Percentiles rank a stretch among this genome's conserved stretches.
Conservation (phyloP, 768 basidiomycete species). For the Leccinum subtestaceum region DNA sequence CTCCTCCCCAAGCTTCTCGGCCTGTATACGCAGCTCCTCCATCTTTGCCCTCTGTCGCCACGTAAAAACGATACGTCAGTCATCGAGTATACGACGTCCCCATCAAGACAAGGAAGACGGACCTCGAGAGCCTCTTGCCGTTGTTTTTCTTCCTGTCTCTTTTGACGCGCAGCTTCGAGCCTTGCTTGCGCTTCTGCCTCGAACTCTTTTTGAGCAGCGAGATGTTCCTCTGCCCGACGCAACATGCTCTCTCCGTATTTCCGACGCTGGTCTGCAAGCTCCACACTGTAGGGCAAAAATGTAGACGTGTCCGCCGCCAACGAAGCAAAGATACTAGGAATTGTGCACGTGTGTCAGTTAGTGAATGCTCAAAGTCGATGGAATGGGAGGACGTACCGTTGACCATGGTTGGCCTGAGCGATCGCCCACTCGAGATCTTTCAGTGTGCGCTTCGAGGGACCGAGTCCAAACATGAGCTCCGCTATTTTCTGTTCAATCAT, state of each 20-base stretch:
- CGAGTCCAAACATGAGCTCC: conserved; percentile 78
- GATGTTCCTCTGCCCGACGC: conserved; percentile 29
- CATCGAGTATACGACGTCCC: not conserved
- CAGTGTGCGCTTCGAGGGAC: conserved; percentile 72
- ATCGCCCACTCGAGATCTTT: conserved; percentile 77
- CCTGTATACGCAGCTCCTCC: conserved; percentile 66
- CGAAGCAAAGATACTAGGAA: conserved; percentile 72
- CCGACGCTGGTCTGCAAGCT: conserved; percentile 85
- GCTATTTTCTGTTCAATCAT: conserved; percentile 98
- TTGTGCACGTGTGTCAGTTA: not conserved
- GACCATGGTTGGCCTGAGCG: conserved; percentile 79
- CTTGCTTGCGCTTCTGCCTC: conserved; percentile 71
- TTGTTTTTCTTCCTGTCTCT: conserved; percentile 77
- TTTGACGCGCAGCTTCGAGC: conserved; percentile 72
- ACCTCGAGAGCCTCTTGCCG: conserved; percentile 67
- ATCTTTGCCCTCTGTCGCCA: conserved; percentile 50
- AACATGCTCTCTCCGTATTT: conserved; percentile 89
- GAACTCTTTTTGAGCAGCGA: conserved; percentile 52
- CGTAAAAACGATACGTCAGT: not conserved
- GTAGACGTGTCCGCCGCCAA: conserved; percentile 71
- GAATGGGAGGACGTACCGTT: conserved; percentile 55
- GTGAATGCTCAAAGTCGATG: not conserved
- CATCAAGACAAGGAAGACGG: conserved; percentile 19
- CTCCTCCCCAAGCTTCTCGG: conserved; percentile 77
- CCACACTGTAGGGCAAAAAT: conserved; percentile 76